Evolutionary conservation across 129 eudicot genomes (phyloP).

Genomic region (Centaurea solstitialis): DNA sequence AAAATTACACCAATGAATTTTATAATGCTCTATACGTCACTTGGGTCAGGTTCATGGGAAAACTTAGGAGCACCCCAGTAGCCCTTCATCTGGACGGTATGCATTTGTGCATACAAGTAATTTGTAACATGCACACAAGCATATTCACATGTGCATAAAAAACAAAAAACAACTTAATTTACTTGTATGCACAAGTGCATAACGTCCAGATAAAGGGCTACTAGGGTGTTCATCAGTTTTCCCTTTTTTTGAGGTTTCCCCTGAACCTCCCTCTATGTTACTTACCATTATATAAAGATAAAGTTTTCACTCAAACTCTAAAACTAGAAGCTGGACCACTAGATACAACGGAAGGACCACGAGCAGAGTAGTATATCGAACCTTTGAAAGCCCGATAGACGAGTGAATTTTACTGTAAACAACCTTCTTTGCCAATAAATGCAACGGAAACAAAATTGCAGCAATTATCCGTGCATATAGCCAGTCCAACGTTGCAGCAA

Average conservation of each 20-base stretch:
- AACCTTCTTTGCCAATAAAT: slow-evolving; percentile 71
- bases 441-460: slow-evolving; percentile 73
- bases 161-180: too few species aligned
- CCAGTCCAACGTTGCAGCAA: slow-evolving; percentile 61
- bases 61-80: too few species aligned
- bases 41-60: too few species aligned
- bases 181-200: too few species aligned
- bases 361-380: slow-evolving; percentile 21
- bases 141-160: too few species aligned
- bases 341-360: background rate
- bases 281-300: background rate
- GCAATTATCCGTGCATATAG: slow-evolving; percentile 76
- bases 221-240: too few species aligned
- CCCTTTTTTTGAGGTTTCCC: too few species aligned
- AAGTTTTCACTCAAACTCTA: background rate
- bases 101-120: too few species aligned
- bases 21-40: background rate
- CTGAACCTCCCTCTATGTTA: background rate
- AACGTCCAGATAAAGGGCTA: too few species aligned
- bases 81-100: too few species aligned
- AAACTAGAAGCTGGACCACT: background rate
- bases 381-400: slow-evolving; percentile 92
- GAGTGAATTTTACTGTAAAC: slow-evolving; percentile 88
- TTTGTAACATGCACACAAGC: too few species aligned
- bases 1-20: background rate